Evolutionary conservation across 2,329 filamentous ascomycete genomes (phyloP), one percentile per base, ranked within the genome.

Genomic region (Fusarium sp.): DNA sequence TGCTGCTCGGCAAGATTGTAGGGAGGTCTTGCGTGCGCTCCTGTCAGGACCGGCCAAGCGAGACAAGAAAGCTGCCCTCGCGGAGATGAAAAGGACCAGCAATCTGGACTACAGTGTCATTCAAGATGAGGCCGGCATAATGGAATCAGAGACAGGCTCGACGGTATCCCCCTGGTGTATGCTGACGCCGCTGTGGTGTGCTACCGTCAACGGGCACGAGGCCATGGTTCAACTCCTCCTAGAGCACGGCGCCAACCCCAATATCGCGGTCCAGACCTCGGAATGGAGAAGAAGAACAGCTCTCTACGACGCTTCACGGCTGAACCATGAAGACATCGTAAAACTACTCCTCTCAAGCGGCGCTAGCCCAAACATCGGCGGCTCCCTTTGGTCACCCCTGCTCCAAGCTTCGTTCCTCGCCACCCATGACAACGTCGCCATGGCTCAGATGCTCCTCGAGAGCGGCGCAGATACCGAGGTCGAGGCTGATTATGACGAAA

Each of bases 401-500:
- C 0, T 49, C 44, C 44, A 27, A 2, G 42, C 22, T 46, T 27
- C 22, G 5, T 4, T 11, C 44, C 6, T 17, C 6, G 14, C 22
- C 22, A 27, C 22, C 5, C 9, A 27, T 5, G 9, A 11, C 16
- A 17, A 9, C 16, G 24, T 49, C 4, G 22, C 16, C 24, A 10
- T 49, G 9, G 16, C 16, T 2, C 44, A 17, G 44, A 27, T 27
- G 44, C 44, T 49, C 44, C 44, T 49, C 24, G 44, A 29, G 9
- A 27, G 24, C 16, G 44, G 44, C 0, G 22, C 44, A 17, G 5
- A 49, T 8, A 9, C 8, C 6, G 22, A 11, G 3, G 16, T 29
- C 16, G 10, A 6, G 44, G 2, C 2, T 0, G 4, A 17, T 5
- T 1, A 3, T 2, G 0, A 7, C 16, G 16, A 29, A 6, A 49